phyloP scores from a whole-genome alignment of 208 protist species.

The Naegleria gruberi region DNA sequence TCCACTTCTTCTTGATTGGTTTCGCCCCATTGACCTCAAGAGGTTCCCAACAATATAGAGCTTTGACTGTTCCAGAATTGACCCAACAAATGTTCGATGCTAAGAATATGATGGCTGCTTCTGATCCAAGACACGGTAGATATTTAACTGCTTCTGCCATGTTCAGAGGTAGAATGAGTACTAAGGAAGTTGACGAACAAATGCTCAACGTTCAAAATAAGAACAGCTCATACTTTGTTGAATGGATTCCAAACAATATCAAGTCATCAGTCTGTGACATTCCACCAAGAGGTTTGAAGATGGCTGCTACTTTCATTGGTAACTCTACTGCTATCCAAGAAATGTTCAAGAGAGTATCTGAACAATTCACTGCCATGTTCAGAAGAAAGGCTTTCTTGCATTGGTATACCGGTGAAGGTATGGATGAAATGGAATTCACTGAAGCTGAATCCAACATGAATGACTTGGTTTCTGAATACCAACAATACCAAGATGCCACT shows the following conservation, averaged over 20 bases:
- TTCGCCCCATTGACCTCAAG: slow-evolving; percentile 85
- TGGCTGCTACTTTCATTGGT: slow-evolving; percentile 79
- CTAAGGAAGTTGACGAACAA: slow-evolving; percentile 93
- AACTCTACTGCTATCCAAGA: slow-evolving; percentile 86
- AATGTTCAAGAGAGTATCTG: slow-evolving; percentile 79
- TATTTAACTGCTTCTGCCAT: slow-evolving; percentile 39
- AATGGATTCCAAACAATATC: slow-evolving; percentile 88
- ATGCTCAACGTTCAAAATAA: slow-evolving; percentile 86
- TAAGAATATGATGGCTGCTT: slow-evolving; percentile 94
- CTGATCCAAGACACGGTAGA: slow-evolving; percentile 69
- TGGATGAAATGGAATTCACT: slow-evolving; percentile 73
- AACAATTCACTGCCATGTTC: slow-evolving; percentile 97
- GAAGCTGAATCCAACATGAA: slow-evolving; percentile 87
- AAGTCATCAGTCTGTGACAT: slow-evolving; percentile 82
- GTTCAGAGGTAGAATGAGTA: slow-evolving; percentile 83
- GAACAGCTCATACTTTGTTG: slow-evolving; percentile 90
- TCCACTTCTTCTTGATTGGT: slow-evolving; percentile 95
- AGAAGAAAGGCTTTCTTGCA: slow-evolving; percentile 96
- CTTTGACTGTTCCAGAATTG: slow-evolving; percentile 74
- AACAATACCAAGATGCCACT: slow-evolving; percentile 63
- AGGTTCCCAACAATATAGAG: slow-evolving; percentile 57
- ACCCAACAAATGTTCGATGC: slow-evolving; percentile 90
- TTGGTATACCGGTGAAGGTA: slow-evolving; percentile 95
- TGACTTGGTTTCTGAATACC: slow-evolving; percentile 83
- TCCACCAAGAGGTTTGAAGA: slow-evolving; percentile 58